Evolutionary conservation across 352 stramenopile genomes (phyloP).

Genomic region (Phytophthora meadii): DNA sequence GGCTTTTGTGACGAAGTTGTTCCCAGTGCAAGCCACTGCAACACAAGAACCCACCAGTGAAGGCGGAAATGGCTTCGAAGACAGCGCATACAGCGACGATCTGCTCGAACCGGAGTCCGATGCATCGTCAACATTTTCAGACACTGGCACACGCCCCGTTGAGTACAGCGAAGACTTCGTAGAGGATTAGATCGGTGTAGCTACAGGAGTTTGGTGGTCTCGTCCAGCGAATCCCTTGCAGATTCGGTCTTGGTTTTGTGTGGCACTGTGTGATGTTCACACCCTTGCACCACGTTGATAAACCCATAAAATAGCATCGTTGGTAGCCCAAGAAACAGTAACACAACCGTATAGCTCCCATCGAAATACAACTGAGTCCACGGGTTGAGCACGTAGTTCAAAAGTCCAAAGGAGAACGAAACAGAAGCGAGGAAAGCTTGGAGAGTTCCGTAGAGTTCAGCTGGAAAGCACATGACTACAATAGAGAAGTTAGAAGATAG

Average conservation of each 20-base stretch:
- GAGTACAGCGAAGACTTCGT: constrained; percentile 76
- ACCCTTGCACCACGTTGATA: constrained; percentile 62
- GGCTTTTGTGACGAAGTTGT: constrained; percentile 48
- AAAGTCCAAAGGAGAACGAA: constrained; percentile 70
- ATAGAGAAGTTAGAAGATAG: neutral
- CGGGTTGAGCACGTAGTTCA: constrained; percentile 83
- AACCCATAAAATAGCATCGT: constrained; percentile 74
- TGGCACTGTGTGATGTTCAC: constrained; percentile 63
- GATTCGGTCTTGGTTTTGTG: constrained; percentile 39
- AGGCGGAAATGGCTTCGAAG: neutral
- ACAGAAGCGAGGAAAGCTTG: constrained; percentile 78
- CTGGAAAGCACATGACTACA: constrained; percentile 84
- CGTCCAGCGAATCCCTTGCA: constrained; percentile 26
- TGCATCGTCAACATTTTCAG: constrained; percentile 18
- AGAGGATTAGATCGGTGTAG: constrained; percentile 13
- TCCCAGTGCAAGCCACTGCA: constrained; percentile 14
- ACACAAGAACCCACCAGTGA: neutral
- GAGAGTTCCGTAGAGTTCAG: constrained; percentile 77
- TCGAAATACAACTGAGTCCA: constrained; percentile 76
- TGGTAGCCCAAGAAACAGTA: constrained; percentile 59
- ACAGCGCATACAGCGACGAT: constrained; percentile 36
- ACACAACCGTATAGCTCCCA: constrained; percentile 67
- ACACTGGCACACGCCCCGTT: constrained; percentile 15
- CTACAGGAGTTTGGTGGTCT: constrained; percentile 58
- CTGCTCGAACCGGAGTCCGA: constrained; percentile 23